A percentile compares a stretch with the other conserved stretches of the same genome.
Evolutionary conservation across 2,329 filamentous ascomycete genomes (phyloP).

Genomic region (Cladophialophora immunda): DNA sequence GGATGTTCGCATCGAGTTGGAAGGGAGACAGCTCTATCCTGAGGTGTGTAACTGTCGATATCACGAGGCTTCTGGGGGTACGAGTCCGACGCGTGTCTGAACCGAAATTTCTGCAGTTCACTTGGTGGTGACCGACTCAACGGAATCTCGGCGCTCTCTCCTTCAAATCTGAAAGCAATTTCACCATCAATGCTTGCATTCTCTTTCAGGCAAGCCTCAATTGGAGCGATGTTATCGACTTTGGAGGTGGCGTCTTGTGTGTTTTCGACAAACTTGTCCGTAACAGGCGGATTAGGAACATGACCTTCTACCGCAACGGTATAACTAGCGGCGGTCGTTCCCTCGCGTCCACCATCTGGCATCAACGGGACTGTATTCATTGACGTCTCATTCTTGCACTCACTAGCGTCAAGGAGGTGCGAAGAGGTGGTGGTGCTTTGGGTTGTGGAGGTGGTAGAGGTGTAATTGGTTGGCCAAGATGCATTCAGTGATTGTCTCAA

Average conservation of each 20-base stretch:
- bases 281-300: neutral
- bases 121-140: neutral
- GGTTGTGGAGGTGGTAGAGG: neutral
- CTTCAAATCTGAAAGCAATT: neutral
- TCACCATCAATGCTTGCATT: neutral
- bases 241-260: neutral
- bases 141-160: neutral
- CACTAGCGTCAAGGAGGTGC: neutral
- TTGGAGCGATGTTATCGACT: neutral
- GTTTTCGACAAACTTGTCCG: neutral
- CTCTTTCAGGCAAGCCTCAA: neutral
- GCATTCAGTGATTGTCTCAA: constrained; percentile 2
- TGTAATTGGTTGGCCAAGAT: neutral
- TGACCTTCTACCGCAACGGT: neutral
- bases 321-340: neutral
- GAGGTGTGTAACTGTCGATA: neutral
- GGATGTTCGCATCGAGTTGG: neutral
- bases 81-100: neutral
- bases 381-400: neutral
- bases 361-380: neutral
- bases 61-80: neutral
- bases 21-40: neutral
- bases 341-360: neutral
- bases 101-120: neutral
- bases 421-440: neutral